A percentile compares a stretch with the other conserved stretches of the same genome.
Evolutionary conservation across 108 stramenopile genomes (phyloP).

Genomic region (Conticribra guillardii): DNA sequence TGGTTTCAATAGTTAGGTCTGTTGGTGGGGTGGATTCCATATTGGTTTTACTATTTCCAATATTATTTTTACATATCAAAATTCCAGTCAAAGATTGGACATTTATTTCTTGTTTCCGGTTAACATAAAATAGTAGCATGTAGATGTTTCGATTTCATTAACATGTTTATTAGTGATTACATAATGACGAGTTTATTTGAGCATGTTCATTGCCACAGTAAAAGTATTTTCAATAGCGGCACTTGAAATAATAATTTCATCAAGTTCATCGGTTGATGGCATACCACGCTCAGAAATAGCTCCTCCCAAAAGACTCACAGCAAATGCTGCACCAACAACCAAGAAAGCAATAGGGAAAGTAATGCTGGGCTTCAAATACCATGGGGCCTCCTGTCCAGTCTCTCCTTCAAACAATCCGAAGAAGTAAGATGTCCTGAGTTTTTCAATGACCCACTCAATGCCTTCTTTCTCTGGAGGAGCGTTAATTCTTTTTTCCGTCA

Average conservation of each 20-base stretch:
- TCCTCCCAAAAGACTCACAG: conserved; percentile 63
- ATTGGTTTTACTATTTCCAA: no score
- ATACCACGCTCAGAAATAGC: conserved; percentile 83
- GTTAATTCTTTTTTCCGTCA: conserved; percentile 54
- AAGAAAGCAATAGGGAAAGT: conserved; percentile 92
- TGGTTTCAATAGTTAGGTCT: not conserved
- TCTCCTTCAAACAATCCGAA: conserved; percentile 95
- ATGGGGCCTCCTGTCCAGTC: conserved; percentile 91
- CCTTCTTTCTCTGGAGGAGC: conserved; percentile 66
- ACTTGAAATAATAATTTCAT: conserved; percentile 73
- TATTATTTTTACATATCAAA: no score
- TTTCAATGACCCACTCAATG: conserved; percentile 69
- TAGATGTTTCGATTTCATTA: no score
- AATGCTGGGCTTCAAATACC: conserved; percentile 91
- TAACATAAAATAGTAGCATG: no score
- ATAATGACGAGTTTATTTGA: no score
- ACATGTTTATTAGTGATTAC: no score
- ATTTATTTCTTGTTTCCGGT: no score
- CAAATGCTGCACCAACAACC: conserved; percentile 88
- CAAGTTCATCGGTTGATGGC: conserved; percentile 74
- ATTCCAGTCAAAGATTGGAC: no score
- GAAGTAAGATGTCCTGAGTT: conserved; percentile 86
- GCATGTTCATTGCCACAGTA: conserved; percentile 29
- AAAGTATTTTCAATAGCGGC: conserved; percentile 12
- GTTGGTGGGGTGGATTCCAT: not conserved